Evolutionary conservation across 2,329 filamentous ascomycete species (phyloP), one percentile per base, ranked within the genome.

Genomic region (Coniochaeta sp.): DNA sequence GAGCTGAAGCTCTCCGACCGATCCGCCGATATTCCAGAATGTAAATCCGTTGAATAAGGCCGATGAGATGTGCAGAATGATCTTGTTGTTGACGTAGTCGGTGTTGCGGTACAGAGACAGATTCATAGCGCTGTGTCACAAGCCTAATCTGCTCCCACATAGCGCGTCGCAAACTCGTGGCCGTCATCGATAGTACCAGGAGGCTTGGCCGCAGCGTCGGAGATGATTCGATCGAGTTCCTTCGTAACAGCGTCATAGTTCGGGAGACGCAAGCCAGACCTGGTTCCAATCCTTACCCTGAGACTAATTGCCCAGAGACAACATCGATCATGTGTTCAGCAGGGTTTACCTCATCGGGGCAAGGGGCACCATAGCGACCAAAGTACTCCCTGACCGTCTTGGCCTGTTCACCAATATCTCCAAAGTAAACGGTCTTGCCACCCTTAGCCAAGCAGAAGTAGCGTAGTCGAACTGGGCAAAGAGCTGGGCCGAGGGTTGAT

Each of bases 21-120:
- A 72, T 48, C 76, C 72, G 0, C 77, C 76, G 0, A 86, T 65
- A 55, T 81, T 74, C 73, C 77, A 88, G 61, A 89, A 89, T 0
- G 85, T 87, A 60, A 88, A 87, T 13, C 79, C 81, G 56, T 86
- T 86, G 70, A 88, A 87, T 18, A 87, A 72, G 3, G 81, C 83
- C 81, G 46, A 83, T 69, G 48, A 85, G 76, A 50, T 83, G 79
- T 1, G 85, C 69, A n/a, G n/a, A 64, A 83, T 74, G 54, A 84
- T 76, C 65, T 82, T 85, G 40, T 82, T 81, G 58, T 81, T 62
- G 20, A 75, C 71, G 66, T 89, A 88, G 46, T 83, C 74, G 0
- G 85, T 83, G 1, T 75, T 77, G 12, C 85, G 74, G 83, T 83
- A 88, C 61, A 85, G 86, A 0, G n/a, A n/a, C n/a, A n/a, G n/a